Conservation (phyloP, 2,329 filamentous ascomycete species). For the Pseudogymnoascus sp. region DNA sequence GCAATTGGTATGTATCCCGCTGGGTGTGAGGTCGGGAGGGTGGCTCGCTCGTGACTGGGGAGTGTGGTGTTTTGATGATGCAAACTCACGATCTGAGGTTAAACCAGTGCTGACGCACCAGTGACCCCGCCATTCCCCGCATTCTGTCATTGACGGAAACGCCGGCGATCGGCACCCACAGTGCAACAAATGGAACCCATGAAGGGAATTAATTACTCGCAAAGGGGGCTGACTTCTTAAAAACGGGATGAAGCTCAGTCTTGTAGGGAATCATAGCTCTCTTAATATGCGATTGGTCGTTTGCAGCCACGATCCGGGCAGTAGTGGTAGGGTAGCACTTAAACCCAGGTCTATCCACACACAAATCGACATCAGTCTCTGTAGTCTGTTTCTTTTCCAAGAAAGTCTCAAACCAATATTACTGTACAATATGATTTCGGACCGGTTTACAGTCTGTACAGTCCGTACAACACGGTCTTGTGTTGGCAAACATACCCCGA, state of each 20-base stretch:
- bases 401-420: background rate
- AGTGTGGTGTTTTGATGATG: background rate
- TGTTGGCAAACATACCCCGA: background rate
- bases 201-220: background rate
- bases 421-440: background rate
- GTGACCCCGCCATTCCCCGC: constrained; percentile 3
- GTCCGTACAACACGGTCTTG: background rate
- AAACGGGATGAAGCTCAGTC: background rate
- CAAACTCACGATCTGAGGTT: background rate
- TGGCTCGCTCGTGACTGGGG: background rate
- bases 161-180: background rate
- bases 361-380: background rate
- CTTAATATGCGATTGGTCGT: background rate
- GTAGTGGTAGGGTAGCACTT: background rate
- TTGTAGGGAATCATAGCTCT: background rate
- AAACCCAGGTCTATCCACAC: background rate
- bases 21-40: background rate
- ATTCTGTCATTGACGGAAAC: background rate
- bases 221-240: background rate
- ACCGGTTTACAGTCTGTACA: background rate
- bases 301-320: background rate
- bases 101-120: background rate
- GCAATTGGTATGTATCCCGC: background rate
- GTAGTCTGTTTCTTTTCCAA: background rate
- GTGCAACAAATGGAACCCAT: background rate